A percentile compares a stretch with the other conserved stretches of the same genome.
phyloP scores from a whole-genome alignment of 2,329 filamentous ascomycete species.

The Grosmannia penicillata region DNA sequence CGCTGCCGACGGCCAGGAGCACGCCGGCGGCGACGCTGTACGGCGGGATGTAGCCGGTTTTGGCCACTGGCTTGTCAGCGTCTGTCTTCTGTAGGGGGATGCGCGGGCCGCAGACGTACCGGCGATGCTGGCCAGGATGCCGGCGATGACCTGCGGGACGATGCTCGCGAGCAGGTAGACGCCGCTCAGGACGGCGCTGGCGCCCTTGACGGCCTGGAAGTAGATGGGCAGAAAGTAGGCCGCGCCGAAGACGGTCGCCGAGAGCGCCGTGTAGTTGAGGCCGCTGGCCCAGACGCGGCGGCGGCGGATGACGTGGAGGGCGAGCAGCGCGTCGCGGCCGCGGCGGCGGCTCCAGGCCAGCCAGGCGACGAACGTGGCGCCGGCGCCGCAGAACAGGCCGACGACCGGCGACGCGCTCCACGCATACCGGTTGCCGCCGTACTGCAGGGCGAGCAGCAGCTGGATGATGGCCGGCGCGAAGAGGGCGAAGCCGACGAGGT shows the following conservation, averaged over 20 bases:
- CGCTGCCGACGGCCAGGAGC: conserved; percentile 18
- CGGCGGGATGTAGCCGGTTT: conserved; percentile 19
- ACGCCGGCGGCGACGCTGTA: conserved; percentile 17
- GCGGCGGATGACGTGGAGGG: conserved; percentile 12
- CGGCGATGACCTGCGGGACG: conserved; percentile 13
- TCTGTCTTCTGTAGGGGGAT: too few species aligned
- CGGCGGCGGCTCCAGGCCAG: conserved; percentile 24
- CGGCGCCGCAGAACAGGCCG: conserved; percentile 25
- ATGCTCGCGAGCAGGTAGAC: conserved; percentile 18
- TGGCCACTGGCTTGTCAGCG: conserved; percentile 15
- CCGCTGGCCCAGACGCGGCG: conserved; percentile 12
- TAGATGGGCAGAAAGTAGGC: conserved; percentile 21
- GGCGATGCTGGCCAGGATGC: conserved; percentile 11
- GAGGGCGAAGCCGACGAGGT: conserved; percentile 25
- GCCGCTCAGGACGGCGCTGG: conserved; percentile 17
- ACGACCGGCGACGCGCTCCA: conserved; percentile 26
- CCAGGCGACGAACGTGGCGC: conserved; percentile 23
- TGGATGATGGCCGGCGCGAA: conserved; percentile 26
- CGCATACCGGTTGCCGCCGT: conserved; percentile 22
- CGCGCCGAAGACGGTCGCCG: conserved; percentile 11
- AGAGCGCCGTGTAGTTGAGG: conserved; percentile 11
- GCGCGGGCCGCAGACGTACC: conserved; percentile 2
- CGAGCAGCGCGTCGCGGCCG: conserved; percentile 15
- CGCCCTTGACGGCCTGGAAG: conserved; percentile 21
- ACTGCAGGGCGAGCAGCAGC: conserved; percentile 30